Evolutionary conservation across 306 rosid genomes (phyloP).

Genomic region (Trichosanthes truncata): DNA sequence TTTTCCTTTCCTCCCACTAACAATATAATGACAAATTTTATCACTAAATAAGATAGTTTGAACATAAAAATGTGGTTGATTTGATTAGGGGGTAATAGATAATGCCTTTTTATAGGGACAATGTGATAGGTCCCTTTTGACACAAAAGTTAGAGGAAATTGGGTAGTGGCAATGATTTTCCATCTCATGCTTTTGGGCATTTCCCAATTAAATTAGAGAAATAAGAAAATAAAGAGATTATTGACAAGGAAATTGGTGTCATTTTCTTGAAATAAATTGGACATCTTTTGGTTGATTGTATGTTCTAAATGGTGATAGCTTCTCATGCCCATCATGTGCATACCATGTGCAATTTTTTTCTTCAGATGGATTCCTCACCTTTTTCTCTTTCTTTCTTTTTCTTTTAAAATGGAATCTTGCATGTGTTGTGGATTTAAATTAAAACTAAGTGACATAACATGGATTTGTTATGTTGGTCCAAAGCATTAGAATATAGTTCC

Average conservation of each 20-base stretch:
- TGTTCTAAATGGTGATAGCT: not conserved
- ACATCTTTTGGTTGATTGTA: not conserved
- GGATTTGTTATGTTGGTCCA: slow-evolving; percentile 55
- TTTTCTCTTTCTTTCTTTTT: not conserved
- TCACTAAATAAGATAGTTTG: not conserved
- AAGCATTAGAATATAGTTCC: slow-evolving; percentile 32
- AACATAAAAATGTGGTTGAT: not conserved
- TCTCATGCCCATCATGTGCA: not conserved
- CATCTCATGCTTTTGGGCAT: not conserved
- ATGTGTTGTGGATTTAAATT: slow-evolving; percentile 63
- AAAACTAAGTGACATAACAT: slow-evolving; percentile 48
- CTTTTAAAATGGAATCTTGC: slow-evolving; percentile 23
- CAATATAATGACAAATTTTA: not conserved
- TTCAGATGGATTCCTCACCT: slow-evolving; percentile 3
- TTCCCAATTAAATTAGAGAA: not conserved
- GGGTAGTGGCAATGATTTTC: not conserved
- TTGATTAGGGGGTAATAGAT: not conserved
- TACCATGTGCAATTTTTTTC: not conserved
- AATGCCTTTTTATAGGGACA: not conserved
- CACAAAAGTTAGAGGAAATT: not conserved
- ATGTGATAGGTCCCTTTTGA: not conserved
- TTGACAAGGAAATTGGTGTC: slow-evolving; percentile 1
- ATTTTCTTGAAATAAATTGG: not conserved
- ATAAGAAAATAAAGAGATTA: not conserved
- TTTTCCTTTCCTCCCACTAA: not conserved